Percentiles rank a stretch among this genome's conserved stretches.
phyloP scores from a whole-genome alignment of 495 filamentous ascomycete species.

The Tuber microsphaerosporum region DNA sequence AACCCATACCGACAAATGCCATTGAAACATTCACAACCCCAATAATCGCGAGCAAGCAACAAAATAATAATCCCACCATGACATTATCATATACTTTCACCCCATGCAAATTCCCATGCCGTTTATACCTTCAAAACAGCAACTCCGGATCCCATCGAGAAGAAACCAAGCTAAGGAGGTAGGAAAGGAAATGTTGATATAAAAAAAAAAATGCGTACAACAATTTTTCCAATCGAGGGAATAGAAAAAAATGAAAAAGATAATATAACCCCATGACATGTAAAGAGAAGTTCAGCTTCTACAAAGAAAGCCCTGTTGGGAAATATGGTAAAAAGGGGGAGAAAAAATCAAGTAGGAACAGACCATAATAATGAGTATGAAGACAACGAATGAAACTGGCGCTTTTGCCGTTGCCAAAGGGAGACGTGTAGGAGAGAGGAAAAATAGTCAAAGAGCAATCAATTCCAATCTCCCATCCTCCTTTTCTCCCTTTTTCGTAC shows the following conservation, averaged over 20 bases:
- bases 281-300: constrained; percentile 1
- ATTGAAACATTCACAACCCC: background rate
- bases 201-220: background rate
- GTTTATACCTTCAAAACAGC: constrained; percentile 1
- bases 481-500: background rate
- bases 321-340: background rate
- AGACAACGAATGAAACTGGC: background rate
- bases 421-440: background rate
- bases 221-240: background rate
- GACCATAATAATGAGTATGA: background rate
- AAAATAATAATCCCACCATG: background rate
- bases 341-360: background rate
- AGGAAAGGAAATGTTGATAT: background rate
- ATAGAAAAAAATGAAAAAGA: background rate
- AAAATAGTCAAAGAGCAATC: background rate
- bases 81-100: background rate
- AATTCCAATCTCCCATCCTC: background rate
- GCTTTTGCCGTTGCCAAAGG: background rate
- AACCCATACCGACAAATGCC: background rate
- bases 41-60: background rate
- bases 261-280: background rate
- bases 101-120: background rate
- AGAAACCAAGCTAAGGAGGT: background rate
- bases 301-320: background rate
- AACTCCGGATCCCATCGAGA: background rate